Conservation (phyloP, 208 protist species). For the Leishmania arabica region DNA sequence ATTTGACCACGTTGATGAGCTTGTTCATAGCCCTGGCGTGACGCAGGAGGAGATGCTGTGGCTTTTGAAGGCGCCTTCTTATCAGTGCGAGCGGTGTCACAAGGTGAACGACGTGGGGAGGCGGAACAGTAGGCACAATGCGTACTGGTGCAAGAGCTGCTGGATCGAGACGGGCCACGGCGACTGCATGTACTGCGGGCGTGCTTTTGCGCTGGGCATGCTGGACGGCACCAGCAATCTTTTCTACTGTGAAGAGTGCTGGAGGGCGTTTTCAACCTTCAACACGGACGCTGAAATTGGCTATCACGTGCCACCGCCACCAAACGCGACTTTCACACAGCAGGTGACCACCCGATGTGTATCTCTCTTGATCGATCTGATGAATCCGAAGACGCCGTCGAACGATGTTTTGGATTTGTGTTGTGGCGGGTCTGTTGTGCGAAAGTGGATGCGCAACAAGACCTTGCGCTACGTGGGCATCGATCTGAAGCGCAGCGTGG, state of each 20-base stretch:
- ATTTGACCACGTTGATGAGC: slow-evolving; percentile 55
- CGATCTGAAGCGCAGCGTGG: slow-evolving; percentile 65
- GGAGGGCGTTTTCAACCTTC: slow-evolving; percentile 62
- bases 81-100: slow-evolving; percentile 75
- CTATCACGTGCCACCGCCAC: slow-evolving; percentile 75
- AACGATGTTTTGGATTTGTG: slow-evolving; percentile 89
- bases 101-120: slow-evolving; percentile 77
- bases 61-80: slow-evolving; percentile 62
- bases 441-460: slow-evolving; percentile 89
- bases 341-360: slow-evolving; percentile 78
- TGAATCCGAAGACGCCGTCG: slow-evolving; percentile 69
- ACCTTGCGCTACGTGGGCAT: slow-evolving; percentile 77
- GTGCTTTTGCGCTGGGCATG: slow-evolving; percentile 58
- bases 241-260: slow-evolving; percentile 89
- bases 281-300: slow-evolving; percentile 72
- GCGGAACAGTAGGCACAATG: slow-evolving; percentile 48
- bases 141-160: slow-evolving; percentile 84
- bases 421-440: slow-evolving; percentile 73
- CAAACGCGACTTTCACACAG: slow-evolving; percentile 68
- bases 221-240: slow-evolving; percentile 55
- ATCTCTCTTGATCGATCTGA: slow-evolving; percentile 75
- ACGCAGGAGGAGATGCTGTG: slow-evolving; percentile 75
- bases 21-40: slow-evolving; percentile 72
- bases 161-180: slow-evolving; percentile 86
- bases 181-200: slow-evolving; percentile 80